Percentiles rank a stretch among this genome's conserved stretches.
Conservation (phyloP, 345 rosid genomes). For the Rhizophora mangle region DNA sequence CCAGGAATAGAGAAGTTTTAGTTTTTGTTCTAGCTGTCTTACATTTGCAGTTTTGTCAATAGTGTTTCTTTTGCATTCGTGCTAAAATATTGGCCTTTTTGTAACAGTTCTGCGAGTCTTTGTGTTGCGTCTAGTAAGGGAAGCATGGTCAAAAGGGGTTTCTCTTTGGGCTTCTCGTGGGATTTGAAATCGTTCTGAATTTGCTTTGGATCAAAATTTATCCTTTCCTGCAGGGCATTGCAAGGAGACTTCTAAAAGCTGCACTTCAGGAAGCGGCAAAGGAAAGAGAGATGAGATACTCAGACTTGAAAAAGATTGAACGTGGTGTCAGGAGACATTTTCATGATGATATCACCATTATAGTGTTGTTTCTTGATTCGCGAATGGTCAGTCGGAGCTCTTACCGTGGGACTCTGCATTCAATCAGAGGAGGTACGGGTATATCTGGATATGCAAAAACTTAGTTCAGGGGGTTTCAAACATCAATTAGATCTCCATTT, state of each 20-base stretch:
- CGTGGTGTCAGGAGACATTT: constrained; percentile 95
- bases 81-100: background rate
- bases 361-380: constrained; percentile 75
- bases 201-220: background rate
- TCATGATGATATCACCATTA: constrained; percentile 88
- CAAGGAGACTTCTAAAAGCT: constrained; percentile 67
- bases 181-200: background rate
- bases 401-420: constrained; percentile 44
- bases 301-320: constrained; percentile 90
- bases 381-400: constrained; percentile 45
- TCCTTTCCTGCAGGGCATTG: constrained; percentile 57
- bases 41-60: background rate
- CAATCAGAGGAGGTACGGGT: constrained; percentile 55
- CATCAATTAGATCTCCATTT: constrained; percentile 14
- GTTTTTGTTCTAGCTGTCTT: background rate
- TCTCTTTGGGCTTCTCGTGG: no score
- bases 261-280: constrained; percentile 87
- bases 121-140: background rate
- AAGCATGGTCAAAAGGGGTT: no score
- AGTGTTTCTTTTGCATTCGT: background rate
- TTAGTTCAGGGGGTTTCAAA: constrained; percentile 32
- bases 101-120: background rate
- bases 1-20: constrained; percentile 6
- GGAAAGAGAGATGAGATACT: constrained; percentile 93
- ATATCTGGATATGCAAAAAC: constrained; percentile 26